Conservation (phyloP, 257 asterid species). For the Cynanchum wilfordii region DNA sequence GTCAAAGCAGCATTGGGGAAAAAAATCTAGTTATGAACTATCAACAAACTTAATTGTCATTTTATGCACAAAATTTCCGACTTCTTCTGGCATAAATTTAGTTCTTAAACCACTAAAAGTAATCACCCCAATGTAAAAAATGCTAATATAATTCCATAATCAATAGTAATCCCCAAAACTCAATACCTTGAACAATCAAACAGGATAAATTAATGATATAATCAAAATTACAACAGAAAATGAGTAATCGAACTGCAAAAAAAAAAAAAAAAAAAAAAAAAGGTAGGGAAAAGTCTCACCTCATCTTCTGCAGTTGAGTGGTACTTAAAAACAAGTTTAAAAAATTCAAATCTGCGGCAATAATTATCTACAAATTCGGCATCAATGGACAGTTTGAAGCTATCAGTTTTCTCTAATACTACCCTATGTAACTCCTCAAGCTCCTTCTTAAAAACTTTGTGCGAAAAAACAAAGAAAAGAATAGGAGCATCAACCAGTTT, state of each 20-base stretch:
- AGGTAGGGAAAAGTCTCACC: constrained; percentile 38
- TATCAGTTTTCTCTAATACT: constrained; percentile 50
- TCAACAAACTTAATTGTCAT: not conserved
- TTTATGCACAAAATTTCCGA: not conserved
- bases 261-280: not conserved
- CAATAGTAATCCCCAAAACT: not conserved
- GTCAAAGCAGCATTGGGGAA: not conserved
- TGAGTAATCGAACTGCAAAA: not conserved
- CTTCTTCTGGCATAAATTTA: not conserved
- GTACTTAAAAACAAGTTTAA: constrained; percentile 62
- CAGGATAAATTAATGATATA: no score
- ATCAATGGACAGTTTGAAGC: constrained; percentile 13
- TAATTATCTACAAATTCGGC: constrained; percentile 40
- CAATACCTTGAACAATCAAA: not conserved
- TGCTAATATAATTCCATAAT: not conserved
- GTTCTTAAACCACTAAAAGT: not conserved
- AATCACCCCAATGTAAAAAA: not conserved
- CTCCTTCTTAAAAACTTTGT: constrained; percentile 70
- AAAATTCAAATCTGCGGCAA: constrained; percentile 55
- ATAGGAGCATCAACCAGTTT: constrained; percentile 66
- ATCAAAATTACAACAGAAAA: not conserved
- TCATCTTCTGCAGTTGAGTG: constrained; percentile 87
- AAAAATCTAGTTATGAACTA: not conserved
- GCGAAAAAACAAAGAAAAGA: constrained; percentile 65
- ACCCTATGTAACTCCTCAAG: constrained; percentile 42